A percentile compares a stretch with the other conserved stretches of the same genome.
Evolutionary conservation across 257 asterid genomes (phyloP).

Genomic region (Euphrasia confusa): DNA sequence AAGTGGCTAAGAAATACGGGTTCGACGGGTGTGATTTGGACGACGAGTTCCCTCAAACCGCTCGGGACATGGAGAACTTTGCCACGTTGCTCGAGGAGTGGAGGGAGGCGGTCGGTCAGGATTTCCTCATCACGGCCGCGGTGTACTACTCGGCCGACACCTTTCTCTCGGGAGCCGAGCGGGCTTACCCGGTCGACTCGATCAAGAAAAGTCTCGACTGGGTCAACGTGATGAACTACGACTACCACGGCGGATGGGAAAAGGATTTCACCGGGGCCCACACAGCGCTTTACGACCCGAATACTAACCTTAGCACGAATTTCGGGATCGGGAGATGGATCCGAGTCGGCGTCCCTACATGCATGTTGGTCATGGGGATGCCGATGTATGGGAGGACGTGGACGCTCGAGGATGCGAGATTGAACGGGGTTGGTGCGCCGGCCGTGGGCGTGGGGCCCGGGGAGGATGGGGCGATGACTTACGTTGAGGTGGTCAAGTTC

Average conservation of each 20-base stretch:
- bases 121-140: slow-evolving; percentile 77
- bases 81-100: slow-evolving; percentile 48
- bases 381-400: slow-evolving; percentile 80
- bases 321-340: slow-evolving; percentile 70
- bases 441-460: slow-evolving; percentile 73
- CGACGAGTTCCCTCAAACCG: slow-evolving; percentile 62
- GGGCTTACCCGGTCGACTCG: slow-evolving; percentile 55
- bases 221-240: slow-evolving; percentile 77
- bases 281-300: slow-evolving; percentile 60
- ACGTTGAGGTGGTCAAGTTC: slow-evolving; percentile 48
- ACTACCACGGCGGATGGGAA: slow-evolving; percentile 72
- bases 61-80: slow-evolving; percentile 52
- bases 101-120: slow-evolving; percentile 50
- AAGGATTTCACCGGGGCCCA: slow-evolving; percentile 68
- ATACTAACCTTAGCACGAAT: slow-evolving; percentile 54
- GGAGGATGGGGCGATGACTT: slow-evolving; percentile 28
- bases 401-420: slow-evolving; percentile 46
- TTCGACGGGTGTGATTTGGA: slow-evolving; percentile 86
- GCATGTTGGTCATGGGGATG: slow-evolving; percentile 69
- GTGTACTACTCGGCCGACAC: slow-evolving; percentile 59
- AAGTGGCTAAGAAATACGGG: slow-evolving; percentile 50
- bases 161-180: slow-evolving; percentile 28
- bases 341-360: slow-evolving; percentile 46
- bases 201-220: slow-evolving; percentile 55
- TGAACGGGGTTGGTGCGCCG: slow-evolving; percentile 52